Evolutionary conservation across 1,284 basidiomycete genomes (phyloP).

Genomic region (Gymnopus androsaceus): DNA sequence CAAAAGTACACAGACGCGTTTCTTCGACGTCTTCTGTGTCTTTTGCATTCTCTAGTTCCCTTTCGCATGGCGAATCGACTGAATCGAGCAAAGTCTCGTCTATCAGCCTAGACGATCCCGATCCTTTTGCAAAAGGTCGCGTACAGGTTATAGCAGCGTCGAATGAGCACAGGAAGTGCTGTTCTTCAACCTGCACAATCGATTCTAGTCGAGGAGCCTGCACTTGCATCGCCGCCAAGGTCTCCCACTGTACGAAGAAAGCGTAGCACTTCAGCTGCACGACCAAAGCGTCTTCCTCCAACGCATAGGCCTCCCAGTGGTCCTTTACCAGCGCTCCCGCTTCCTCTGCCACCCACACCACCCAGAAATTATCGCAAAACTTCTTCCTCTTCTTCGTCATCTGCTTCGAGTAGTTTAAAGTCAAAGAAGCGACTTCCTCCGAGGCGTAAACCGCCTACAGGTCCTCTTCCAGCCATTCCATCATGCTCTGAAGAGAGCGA

Average conservation of each 20-base stretch:
- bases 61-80: not conserved
- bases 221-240: too few species aligned
- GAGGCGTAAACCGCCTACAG: slow-evolving; percentile 6
- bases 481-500: not conserved
- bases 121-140: slow-evolving; percentile 16
- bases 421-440: slow-evolving; percentile 4
- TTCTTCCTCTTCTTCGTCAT: too few species aligned
- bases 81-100: too few species aligned
- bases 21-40: slow-evolving; percentile 3
- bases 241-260: not conserved
- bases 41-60: not conserved
- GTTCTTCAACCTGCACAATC: slow-evolving; percentile 1
- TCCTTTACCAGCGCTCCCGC: too few species aligned
- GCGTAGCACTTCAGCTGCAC: not conserved
- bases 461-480: slow-evolving; percentile 8
- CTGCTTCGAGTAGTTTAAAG: too few species aligned
- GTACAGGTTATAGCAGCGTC: slow-evolving; percentile 7
- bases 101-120: too few species aligned
- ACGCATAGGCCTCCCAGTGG: not conserved
- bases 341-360: too few species aligned
- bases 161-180: not conserved
- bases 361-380: not conserved
- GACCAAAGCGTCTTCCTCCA: not conserved
- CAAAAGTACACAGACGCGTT: not conserved
- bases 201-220: not conserved